These are phyloP conservation scores for Petrea volubilis DNA, from an alignment of 257 asterid genomes.

Conservation along the genomic window DNA sequence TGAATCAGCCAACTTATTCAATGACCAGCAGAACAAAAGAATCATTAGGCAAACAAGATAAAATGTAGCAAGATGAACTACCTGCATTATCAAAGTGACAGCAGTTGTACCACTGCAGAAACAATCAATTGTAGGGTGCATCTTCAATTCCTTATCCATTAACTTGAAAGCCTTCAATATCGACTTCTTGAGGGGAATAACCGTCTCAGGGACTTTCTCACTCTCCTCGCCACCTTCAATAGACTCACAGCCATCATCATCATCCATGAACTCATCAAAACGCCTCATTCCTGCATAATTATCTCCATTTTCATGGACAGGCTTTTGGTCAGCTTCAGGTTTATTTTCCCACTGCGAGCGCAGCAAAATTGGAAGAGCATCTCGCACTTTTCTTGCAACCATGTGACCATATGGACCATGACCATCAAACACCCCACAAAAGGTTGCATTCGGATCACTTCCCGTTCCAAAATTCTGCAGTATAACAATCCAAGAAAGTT, in stretches of 20 bases:
- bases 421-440: constrained; percentile 97
- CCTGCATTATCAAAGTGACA: constrained; percentile 81
- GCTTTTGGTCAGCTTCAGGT: constrained; percentile 37
- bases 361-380: constrained; percentile 71
- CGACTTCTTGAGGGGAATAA: constrained; percentile 73
- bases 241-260: constrained; percentile 65
- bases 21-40: background rate
- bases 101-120: constrained; percentile 94
- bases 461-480: constrained; percentile 72
- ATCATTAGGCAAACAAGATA: background rate
- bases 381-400: constrained; percentile 95
- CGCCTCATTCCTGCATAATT: constrained; percentile 49
- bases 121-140: constrained; percentile 85
- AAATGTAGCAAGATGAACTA: constrained; percentile 14
- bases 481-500: constrained; percentile 65
- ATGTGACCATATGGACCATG: constrained; percentile 97
- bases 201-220: constrained; percentile 73
- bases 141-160: constrained; percentile 93
- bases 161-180: constrained; percentile 74
- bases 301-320: constrained; percentile 38
- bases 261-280: constrained; percentile 74
- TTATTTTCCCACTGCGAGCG: constrained; percentile 66
- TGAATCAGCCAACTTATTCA: background rate
- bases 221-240: constrained; percentile 59
- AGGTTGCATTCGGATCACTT: constrained; percentile 48